Percentiles rank a stretch among this genome's conserved stretches.
Evolutionary conservation across 257 asterid genomes (phyloP).

Genomic region (Striga asiatica): DNA sequence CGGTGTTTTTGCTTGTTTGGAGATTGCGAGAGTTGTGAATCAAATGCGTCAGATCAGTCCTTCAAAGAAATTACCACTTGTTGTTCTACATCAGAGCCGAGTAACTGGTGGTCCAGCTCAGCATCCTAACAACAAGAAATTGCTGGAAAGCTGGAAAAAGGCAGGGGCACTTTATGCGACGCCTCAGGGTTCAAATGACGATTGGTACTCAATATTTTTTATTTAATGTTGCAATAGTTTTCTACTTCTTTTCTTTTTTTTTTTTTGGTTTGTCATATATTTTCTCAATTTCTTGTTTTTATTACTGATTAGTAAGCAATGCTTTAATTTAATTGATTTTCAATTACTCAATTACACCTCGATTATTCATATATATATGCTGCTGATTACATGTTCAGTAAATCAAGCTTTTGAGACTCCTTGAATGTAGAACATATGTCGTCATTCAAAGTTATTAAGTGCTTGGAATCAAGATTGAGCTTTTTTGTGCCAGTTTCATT

Average conservation of each 20-base stretch:
- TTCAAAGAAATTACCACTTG: constrained; percentile 73
- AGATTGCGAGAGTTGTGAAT: constrained; percentile 57
- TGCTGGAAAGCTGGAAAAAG: constrained; percentile 65
- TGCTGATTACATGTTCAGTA: too few relatives aligned
- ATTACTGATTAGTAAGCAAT: too few relatives aligned
- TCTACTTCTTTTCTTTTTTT: too few relatives aligned
- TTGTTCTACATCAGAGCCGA: constrained; percentile 69
- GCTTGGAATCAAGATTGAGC: too few relatives aligned
- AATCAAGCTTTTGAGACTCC: constrained; percentile 5
- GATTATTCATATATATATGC: too few relatives aligned
- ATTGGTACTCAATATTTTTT: constrained; percentile 42
- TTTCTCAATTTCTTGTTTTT: too few relatives aligned
- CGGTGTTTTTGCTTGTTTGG: constrained; percentile 8
- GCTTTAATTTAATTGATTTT: too few relatives aligned
- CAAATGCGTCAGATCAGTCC: constrained; percentile 46
- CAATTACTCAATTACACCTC: too few relatives aligned
- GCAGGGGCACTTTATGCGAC: constrained; percentile 84
- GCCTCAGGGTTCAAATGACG: constrained; percentile 90
- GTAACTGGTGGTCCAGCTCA: constrained; percentile 74
- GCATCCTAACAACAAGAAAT: constrained; percentile 55
- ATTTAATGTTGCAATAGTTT: not conserved
- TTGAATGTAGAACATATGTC: not conserved
- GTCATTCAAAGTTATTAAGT: too few relatives aligned
- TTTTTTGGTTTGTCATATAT: not conserved
- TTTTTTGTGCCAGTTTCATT: too few relatives aligned